Percentiles rank a stretch among this genome's conserved stretches.
phyloP scores from a whole-genome alignment of 2,329 filamentous ascomycete species.

The Leptographium procerum region DNA sequence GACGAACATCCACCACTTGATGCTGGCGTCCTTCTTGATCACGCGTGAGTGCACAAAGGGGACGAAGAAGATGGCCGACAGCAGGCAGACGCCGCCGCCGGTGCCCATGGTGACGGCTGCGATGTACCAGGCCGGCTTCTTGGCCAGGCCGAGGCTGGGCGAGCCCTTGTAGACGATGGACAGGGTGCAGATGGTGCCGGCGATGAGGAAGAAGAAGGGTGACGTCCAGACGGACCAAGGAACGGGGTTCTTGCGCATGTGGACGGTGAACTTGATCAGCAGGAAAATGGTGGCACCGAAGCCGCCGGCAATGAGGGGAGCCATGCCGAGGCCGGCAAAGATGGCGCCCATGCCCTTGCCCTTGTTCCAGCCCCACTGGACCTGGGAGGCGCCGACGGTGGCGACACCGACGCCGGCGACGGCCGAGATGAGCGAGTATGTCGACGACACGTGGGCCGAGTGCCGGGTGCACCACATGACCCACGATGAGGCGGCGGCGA shows the following conservation, averaged over 20 bases:
- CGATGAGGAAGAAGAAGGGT: slow-evolving; percentile 68
- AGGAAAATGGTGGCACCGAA: slow-evolving; percentile 60
- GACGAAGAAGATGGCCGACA: slow-evolving; percentile 61
- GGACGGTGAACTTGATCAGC: slow-evolving; percentile 62
- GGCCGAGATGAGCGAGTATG: slow-evolving; percentile 59
- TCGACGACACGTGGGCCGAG: slow-evolving; percentile 62
- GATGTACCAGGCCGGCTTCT: slow-evolving; percentile 58
- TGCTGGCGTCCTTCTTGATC: slow-evolving; percentile 54
- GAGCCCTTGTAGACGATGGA: slow-evolving; percentile 76
- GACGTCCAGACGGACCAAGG: slow-evolving; percentile 63
- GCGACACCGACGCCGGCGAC: slow-evolving; percentile 60
- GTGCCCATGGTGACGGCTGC: slow-evolving; percentile 54
- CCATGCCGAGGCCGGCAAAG: slow-evolving; percentile 61
- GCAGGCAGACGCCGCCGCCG: slow-evolving; percentile 45
- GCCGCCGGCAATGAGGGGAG: slow-evolving; percentile 52
- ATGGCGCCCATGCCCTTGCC: slow-evolving; percentile 62
- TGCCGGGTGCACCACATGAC: slow-evolving; percentile 71
- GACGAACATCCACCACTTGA: slow-evolving; percentile 53
- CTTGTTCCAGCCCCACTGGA: slow-evolving; percentile 59
- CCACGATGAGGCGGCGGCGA: slow-evolving; percentile 56
- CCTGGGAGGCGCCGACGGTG: slow-evolving; percentile 46
- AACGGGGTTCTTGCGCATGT: slow-evolving; percentile 59
- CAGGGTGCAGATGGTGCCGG: slow-evolving; percentile 61
- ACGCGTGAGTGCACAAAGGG: slow-evolving; percentile 56
- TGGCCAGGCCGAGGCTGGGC: slow-evolving; percentile 51